Conservation (phyloP, 23 red algal genomes). For the Cyanidiococcus yangmingshanensis region DNA sequence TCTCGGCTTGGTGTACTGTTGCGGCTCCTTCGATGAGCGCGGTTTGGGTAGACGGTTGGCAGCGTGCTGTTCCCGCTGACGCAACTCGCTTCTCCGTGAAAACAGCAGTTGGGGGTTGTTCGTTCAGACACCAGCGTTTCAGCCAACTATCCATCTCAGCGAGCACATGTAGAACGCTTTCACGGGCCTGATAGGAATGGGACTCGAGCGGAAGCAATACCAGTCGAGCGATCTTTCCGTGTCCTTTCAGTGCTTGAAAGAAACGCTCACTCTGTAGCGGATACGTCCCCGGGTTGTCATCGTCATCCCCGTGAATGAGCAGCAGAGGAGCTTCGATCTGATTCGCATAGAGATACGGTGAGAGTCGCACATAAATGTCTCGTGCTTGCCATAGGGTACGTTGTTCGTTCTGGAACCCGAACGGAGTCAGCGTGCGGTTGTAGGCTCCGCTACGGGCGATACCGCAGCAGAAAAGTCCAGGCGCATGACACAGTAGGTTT, state of each 20-base stretch:
- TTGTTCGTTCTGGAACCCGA: constrained; percentile 88
- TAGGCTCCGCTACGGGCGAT: constrained; percentile 94
- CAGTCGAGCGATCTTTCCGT: constrained; percentile 61
- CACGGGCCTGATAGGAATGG: constrained; percentile 77
- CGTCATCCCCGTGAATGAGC: constrained; percentile 84
- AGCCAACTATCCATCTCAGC: constrained; percentile 76
- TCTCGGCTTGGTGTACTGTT: too few species aligned
- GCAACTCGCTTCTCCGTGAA: too few species aligned
- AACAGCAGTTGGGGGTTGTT: too few species aligned
- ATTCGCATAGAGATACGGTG: constrained; percentile 70
- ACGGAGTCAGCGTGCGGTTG: constrained; percentile 91
- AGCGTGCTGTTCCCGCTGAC: too few species aligned
- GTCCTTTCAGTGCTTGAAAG: constrained; percentile 78
- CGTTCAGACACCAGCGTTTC: constrained; percentile 27
- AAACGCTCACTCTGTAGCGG: constrained; percentile 79
- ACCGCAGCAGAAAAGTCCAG: constrained; percentile 83
- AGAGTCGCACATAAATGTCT: constrained; percentile 65
- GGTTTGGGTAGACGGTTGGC: too few species aligned
- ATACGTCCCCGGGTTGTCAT: constrained; percentile 83
- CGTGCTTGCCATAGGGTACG: constrained; percentile 79
- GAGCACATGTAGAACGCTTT: constrained; percentile 77
- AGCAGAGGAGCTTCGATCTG: constrained; percentile 53
- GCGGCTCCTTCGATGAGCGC: too few species aligned
- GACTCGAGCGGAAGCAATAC: constrained; percentile 68
- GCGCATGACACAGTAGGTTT: constrained; percentile 80